Evolutionary conservation across 2,329 filamentous ascomycete genomes (phyloP), one percentile per base, ranked within the genome.

Genomic region (Hysterium pulicare): DNA sequence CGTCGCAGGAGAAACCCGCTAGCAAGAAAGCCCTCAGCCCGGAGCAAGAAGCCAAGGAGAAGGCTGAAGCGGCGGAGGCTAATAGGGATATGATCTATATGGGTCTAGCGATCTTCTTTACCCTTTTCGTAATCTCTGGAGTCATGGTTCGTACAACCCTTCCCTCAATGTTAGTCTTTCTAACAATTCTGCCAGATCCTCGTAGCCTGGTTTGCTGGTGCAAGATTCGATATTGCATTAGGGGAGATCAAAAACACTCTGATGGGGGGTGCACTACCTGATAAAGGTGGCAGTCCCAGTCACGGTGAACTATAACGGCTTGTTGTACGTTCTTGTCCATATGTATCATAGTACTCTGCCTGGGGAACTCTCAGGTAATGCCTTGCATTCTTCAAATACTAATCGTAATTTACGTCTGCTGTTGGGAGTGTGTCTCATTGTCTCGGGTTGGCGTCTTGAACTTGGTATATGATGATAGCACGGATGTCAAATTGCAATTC

Each of bases 401-500:
- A n/a, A n/a, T n/a, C n/a, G n/a, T n/a, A n/a, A n/a, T n/a, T n/a
- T n/a, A n/a, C n/a, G n/a, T n/a, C n/a, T n/a, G n/a, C 26, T 28
- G 8, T 28, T 8, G 26, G 26, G 26, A n/a, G 26, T 8, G 26
- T 8, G 26, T 8, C 8, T 8, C 8, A n/a, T 8, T 28, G 8
- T 8, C 8, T 28, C n/a, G 26, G 26, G 8, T 28, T n/a, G 26
- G n/a, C n/a, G 26, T 28, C 8, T 28, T 28, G 8, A 28, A 28
- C n/a, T 28, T n/a, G n/a, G 8, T 28, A n/a, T n/a, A 28, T 8
- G 26, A 28, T 8, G 26, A 24, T 60, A 91, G 90, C 90, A 95
- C 87, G 86, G 87, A 95, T 95, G 90, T 96, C 90, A 95, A 95
- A 95, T 95, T 96, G 83, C 90, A 93, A 91, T 86, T 76, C 81